phyloP scores from a whole-genome alignment of 306 rosid genomes.

The Fragaria nilgerrensis region DNA sequence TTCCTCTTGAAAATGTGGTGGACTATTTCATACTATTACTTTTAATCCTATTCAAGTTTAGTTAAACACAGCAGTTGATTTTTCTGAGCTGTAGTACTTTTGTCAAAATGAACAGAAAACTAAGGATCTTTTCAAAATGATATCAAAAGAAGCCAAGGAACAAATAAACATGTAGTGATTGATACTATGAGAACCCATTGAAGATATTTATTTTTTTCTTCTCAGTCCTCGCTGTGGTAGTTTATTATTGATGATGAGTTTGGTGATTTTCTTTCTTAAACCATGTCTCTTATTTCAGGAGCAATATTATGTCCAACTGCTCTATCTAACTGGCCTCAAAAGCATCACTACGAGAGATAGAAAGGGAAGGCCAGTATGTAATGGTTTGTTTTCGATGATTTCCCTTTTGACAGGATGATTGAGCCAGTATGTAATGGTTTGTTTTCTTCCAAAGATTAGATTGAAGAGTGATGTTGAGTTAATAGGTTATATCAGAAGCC shows the following conservation, averaged over 20 bases:
- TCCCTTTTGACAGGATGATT: not conserved
- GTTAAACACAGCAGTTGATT: not conserved
- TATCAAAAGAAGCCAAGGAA: not conserved
- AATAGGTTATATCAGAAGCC: constrained; percentile 12
- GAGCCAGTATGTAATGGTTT: not conserved
- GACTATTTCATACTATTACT: not conserved
- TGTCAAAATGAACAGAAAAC: not conserved
- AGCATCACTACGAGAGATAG: not conserved
- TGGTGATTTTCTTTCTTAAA: not conserved
- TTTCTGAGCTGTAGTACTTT: not conserved
- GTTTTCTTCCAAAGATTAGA: constrained; percentile 19
- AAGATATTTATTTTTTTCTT: not conserved
- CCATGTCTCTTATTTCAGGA: constrained; percentile 38
- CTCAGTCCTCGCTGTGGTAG: not conserved
- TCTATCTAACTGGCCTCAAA: constrained; percentile 25
- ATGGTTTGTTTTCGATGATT: too few species aligned
- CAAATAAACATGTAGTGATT: not conserved
- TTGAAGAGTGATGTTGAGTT: constrained; percentile 14
- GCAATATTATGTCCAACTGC: constrained; percentile 50
- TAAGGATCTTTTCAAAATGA: not conserved
- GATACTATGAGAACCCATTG: not conserved
- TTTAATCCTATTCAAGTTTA: not conserved
- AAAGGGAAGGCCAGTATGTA: constrained; percentile 2
- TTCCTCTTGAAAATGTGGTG: not conserved
- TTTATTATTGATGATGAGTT: not conserved